Base-by-base conservation (phyloP, 1,284 basidiomycete genomes). In the Porodaedalea pini region DNA sequence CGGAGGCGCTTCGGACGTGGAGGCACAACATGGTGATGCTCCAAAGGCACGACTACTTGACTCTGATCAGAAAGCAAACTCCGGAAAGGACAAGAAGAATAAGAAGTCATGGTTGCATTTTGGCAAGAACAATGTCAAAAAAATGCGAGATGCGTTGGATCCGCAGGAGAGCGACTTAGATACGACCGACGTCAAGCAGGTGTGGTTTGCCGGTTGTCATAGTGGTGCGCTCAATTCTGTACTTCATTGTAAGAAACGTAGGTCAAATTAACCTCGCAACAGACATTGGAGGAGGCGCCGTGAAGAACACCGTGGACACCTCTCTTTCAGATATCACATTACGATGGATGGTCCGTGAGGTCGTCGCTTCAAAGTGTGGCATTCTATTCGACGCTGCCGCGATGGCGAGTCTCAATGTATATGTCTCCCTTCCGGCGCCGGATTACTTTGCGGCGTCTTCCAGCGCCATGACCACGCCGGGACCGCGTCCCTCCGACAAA, bases 281-380 rank as follows among this genome's bases (percentile, higher is more conserved):
- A 88, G 88, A 90, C 64, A 73, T 90, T 32, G 88, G 88, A 7
- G 88, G 88, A 21, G 85, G 87, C 17, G 69, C 73, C 2, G 80
- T 81, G 1, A 37, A 61, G 0, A 79, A 88, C 62, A 66, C 65
- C 3, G 72, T 71, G 2, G 23, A 62, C 8, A 67, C 77, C 54
- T 71, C 70, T 27, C 75, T 90, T 4, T 71, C 81, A 0, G 75
- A 86, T 59, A 83, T 88, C 62, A 68, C 82, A n/a, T 71, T 90
- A 25, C 80, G 79, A 27, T 90, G 87, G 87, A 90, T 90, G 88
- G 75, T 90, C 44, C 78, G 79, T 56, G 74, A 84, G 60, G 70
- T 78, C 57, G 70, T 75, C 5, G 62, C 62, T 2, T 69, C 77
- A 4, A 69, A 75, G 21, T 82, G 81, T 62, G 80, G 78, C 2